Evolutionary conservation across 352 stramenopile species (phyloP).

Genomic region (Plasmopara muralis): DNA sequence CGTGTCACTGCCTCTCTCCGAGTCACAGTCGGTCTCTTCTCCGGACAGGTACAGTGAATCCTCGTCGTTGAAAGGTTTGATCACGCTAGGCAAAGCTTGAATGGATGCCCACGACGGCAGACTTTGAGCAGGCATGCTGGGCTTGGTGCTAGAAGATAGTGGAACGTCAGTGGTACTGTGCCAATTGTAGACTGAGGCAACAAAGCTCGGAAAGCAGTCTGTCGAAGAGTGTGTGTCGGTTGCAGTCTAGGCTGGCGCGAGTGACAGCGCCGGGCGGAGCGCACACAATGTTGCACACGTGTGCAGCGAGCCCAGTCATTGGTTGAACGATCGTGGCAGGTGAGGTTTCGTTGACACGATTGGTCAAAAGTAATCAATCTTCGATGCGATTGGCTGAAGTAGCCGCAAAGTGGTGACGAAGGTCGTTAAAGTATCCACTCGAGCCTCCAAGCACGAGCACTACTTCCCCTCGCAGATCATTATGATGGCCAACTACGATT

Average conservation of each 20-base stretch:
- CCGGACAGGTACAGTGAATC: conserved; percentile 40
- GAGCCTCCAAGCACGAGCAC: too few relatives aligned
- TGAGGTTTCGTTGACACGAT: background rate
- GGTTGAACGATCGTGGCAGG: conserved; percentile 9
- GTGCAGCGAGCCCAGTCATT: conserved; percentile 2
- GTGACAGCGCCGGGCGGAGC: conserved; percentile 11
- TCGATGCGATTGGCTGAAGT: too few relatives aligned
- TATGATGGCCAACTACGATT: too few relatives aligned
- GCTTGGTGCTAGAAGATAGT: conserved; percentile 10
- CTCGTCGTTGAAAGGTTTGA: conserved; percentile 18
- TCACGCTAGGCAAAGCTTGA: conserved; percentile 3
- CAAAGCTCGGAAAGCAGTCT: background rate
- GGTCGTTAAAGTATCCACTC: too few relatives aligned
- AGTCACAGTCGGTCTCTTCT: conserved; percentile 67
- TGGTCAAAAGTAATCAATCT: too few relatives aligned
- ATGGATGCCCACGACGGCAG: conserved; percentile 24
- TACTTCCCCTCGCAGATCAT: too few relatives aligned
- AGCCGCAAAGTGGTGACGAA: too few relatives aligned
- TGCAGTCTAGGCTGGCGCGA: conserved; percentile 10
- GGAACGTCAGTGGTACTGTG: conserved; percentile 8
- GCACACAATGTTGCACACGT: conserved; percentile 1
- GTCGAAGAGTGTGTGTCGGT: conserved; percentile 8
- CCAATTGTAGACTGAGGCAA: conserved; percentile 34
- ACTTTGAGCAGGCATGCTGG: conserved; percentile 30
- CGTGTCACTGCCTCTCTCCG: conserved; percentile 41